phyloP scores from a whole-genome alignment of 768 basidiomycete genomes.

The Termitomyces sp. region DNA sequence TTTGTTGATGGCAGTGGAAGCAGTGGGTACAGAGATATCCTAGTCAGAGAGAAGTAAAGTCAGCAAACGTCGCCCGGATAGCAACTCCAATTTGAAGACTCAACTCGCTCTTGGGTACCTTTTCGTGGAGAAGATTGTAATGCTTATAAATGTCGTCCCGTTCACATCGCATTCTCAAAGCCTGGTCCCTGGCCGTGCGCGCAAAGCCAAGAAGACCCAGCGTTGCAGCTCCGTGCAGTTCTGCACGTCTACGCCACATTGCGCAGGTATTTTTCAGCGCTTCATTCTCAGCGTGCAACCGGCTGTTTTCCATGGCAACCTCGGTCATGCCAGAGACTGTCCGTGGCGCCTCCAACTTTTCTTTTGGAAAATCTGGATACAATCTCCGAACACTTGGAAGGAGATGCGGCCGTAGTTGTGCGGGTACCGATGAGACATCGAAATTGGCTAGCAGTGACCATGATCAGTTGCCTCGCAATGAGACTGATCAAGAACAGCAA shows the following conservation, averaged over 20 bases:
- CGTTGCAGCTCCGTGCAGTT: constrained; percentile 46
- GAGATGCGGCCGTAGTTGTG: constrained; percentile 56
- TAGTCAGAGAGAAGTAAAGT: not conserved
- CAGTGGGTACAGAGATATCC: not conserved
- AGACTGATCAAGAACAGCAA: not conserved
- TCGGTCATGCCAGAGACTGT: constrained; percentile 13
- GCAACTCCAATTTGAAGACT: not conserved
- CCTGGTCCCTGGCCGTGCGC: constrained; percentile 38
- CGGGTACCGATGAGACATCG: constrained; percentile 48
- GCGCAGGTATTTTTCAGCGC: constrained; percentile 38
- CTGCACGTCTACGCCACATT: constrained; percentile 47
- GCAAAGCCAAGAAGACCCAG: constrained; percentile 42
- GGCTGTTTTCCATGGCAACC: constrained; percentile 30
- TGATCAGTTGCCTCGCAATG: not conserved
- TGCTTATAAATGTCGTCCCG: constrained; percentile 33
- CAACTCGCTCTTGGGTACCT: constrained; percentile 11
- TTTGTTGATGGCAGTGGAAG: constrained; percentile 2
- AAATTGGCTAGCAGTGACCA: constrained; percentile 32
- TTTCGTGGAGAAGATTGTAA: constrained; percentile 17
- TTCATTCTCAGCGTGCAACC: constrained; percentile 40
- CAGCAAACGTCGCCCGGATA: not conserved
- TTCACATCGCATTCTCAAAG: constrained; percentile 34
- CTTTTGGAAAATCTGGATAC: constrained; percentile 36
- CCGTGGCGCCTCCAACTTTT: constrained; percentile 9
- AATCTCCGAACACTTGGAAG: constrained; percentile 56